These are phyloP conservation scores for Ephemerocybe angulata DNA, from an alignment of 768 basidiomycete genomes.

Conservation along the genomic window DNA sequence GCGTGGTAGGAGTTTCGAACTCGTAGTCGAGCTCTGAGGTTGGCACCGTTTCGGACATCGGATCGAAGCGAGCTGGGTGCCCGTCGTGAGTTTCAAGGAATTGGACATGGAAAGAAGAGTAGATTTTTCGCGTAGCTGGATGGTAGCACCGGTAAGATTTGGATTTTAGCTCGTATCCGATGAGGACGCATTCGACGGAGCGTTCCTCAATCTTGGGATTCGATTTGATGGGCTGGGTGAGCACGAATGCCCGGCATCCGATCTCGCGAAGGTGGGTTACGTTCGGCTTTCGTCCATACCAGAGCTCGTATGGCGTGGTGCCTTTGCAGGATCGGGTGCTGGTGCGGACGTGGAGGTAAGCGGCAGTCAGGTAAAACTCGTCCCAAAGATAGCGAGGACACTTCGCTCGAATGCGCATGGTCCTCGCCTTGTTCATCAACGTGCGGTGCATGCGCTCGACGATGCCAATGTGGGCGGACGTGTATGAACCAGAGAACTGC, in stretches of 20 bases:
- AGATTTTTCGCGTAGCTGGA: conserved; percentile 1
- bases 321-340: conserved; percentile 6
- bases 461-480: conserved; percentile 32
- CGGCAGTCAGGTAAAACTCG: conserved; percentile 29
- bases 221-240: conserved; percentile 16
- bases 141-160: conserved; percentile 18
- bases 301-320: conserved; percentile 16
- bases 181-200: conserved; percentile 16
- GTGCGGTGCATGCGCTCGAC: conserved; percentile 36
- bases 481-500: conserved; percentile 28
- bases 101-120: conserved; percentile 18
- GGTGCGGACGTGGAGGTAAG: conserved; percentile 19
- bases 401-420: conserved; percentile 25
- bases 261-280: conserved; percentile 20
- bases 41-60: conserved; percentile 18
- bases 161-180: conserved; percentile 16
- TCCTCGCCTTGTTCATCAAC: conserved; percentile 23
- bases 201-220: conserved; percentile 26
- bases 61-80: conserved; percentile 13
- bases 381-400: conserved; percentile 29
- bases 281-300: conserved; percentile 18
- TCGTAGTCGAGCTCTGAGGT: no score
- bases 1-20: no score
- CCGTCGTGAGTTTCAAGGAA: conserved; percentile 18
- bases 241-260: conserved; percentile 21